Evolutionary conservation across 139 green algal genomes (phyloP), one percentile per base, ranked within the genome.

Genomic region (Tetraselmis striata): DNA sequence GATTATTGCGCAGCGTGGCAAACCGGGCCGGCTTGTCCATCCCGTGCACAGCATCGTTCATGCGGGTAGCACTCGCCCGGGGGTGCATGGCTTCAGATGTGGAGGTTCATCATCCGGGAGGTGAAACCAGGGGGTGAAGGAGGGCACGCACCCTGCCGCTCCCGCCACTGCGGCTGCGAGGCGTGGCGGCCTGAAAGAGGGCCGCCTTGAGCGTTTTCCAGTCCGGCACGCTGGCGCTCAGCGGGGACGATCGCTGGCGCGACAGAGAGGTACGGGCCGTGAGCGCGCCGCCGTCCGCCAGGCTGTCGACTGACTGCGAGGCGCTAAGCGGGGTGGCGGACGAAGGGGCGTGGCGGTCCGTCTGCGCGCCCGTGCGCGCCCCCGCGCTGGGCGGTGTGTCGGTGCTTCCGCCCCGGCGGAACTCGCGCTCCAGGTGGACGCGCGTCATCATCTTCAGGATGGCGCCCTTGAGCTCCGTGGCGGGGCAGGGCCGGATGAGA

Each of bases 391-490:
- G 45, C 18, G 45, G 45, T 18, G 45, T 67, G 18, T 5, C 45
- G 45, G 45, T 67, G 11, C 11, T 67, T 5, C 18, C 45, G 5
- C 45, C 45, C 11, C 18, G 18, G 5, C 45, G 45, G 22, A 85
- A 89, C 29, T 89, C 86, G 23, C 83, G 59, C 85, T 89, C 86
- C 59, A 89, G 32, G 59, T 89, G 86, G 74, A 86, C 76, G 2
- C 78, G 81, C 22, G 86, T 89, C 75, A 89, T 82, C 86, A 89
- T 86, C 28, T 83, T 84, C 86, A 89, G 86, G 77, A 87, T 83
- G 1, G 86, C 83, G 25, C 86, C 86, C 81, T 89, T 89, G 32
- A 89, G 28, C 28, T 89, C 86, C 26, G 86, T 89, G 23, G 86
- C 86, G 29, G 79, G 32, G 75, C 86, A 89, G 5, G 86, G 82